These are phyloP conservation scores for Phytophthora pluvialis DNA, from an alignment of 352 stramenopile species.

Conservation along the genomic window DNA sequence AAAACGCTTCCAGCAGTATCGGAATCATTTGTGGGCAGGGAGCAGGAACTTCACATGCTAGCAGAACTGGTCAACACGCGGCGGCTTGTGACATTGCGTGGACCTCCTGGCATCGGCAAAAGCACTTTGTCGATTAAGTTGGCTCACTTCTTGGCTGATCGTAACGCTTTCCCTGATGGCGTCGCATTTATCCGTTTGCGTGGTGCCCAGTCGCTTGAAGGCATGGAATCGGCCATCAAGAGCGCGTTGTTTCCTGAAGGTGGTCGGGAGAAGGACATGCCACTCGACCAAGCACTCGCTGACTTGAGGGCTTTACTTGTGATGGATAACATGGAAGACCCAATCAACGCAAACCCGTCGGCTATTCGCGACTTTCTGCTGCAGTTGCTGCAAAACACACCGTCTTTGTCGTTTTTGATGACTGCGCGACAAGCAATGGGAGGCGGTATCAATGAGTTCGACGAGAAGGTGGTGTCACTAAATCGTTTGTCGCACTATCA, in stretches of 20 bases:
- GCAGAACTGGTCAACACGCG: conserved; percentile 62
- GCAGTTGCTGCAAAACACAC: conserved; percentile 67
- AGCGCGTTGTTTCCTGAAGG: conserved; percentile 67
- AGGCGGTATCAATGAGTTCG: conserved; percentile 69
- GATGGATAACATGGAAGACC: conserved; percentile 87
- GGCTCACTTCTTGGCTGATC: conserved; percentile 76
- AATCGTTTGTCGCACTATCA: conserved; percentile 77
- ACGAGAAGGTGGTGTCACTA: conserved; percentile 84
- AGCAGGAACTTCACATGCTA: conserved; percentile 78
- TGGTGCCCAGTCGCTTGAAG: conserved; percentile 73
- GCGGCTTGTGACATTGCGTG: conserved; percentile 75
- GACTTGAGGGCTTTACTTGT: conserved; percentile 73
- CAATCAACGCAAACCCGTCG: conserved; percentile 69
- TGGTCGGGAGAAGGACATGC: conserved; percentile 67
- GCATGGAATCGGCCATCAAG: conserved; percentile 78
- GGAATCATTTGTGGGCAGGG: conserved; percentile 76
- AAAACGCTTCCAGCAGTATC: conserved; percentile 74
- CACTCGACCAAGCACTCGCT: conserved; percentile 58
- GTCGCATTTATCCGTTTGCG: conserved; percentile 79
- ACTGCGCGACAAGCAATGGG: conserved; percentile 78
- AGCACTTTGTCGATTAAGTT: conserved; percentile 77
- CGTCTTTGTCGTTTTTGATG: conserved; percentile 70
- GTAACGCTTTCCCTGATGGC: conserved; percentile 73
- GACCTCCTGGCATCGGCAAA: conserved; percentile 78
- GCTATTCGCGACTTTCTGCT: conserved; percentile 67